phyloP scores from a whole-genome alignment of 2,329 filamentous ascomycete species.

The Ceratocystis ficicola region DNA sequence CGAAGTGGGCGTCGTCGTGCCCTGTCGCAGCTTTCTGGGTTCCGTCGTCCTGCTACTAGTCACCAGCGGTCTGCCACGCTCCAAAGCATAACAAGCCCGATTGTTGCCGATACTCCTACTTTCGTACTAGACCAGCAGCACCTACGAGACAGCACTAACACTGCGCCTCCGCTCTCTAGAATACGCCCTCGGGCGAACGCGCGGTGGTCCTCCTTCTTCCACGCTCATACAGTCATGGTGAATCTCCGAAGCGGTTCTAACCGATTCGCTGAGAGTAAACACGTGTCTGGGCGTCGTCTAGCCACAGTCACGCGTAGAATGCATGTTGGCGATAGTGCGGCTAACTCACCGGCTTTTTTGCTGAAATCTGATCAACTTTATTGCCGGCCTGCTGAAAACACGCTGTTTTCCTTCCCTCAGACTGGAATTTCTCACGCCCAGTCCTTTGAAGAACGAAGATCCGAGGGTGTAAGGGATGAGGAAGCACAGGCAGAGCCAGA shows the following conservation, averaged over 20 bases:
- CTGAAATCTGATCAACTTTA: slow-evolving; percentile 21
- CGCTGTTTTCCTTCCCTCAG: background rate
- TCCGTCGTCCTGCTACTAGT: slow-evolving; percentile 65
- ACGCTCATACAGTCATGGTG: slow-evolving; percentile 32
- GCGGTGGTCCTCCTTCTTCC: slow-evolving; percentile 47
- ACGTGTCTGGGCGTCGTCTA: slow-evolving; percentile 15
- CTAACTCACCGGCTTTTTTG: slow-evolving; percentile 15
- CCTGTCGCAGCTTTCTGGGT: slow-evolving; percentile 49
- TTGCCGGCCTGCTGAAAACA: background rate
- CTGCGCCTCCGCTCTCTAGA: slow-evolving; percentile 1
- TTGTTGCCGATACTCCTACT: slow-evolving; percentile 3
- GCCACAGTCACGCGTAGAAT: slow-evolving; percentile 17
- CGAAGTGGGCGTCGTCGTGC: slow-evolving; percentile 37
- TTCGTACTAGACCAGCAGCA: slow-evolving; percentile 15
- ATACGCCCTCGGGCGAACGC: slow-evolving; percentile 11
- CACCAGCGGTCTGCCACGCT: slow-evolving; percentile 64
- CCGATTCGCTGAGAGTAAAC: slow-evolving; percentile 22
- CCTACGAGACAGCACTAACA: background rate
- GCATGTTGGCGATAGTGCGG: slow-evolving; percentile 16
- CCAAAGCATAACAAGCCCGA: slow-evolving; percentile 30
- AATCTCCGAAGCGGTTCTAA: slow-evolving; percentile 32
- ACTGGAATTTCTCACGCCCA: background rate
- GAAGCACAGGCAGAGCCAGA: background rate
- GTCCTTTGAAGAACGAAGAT: background rate
- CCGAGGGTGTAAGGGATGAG: background rate